Conservation (phyloP, 768 basidiomycete genomes). For the Termitomyces sp. region DNA sequence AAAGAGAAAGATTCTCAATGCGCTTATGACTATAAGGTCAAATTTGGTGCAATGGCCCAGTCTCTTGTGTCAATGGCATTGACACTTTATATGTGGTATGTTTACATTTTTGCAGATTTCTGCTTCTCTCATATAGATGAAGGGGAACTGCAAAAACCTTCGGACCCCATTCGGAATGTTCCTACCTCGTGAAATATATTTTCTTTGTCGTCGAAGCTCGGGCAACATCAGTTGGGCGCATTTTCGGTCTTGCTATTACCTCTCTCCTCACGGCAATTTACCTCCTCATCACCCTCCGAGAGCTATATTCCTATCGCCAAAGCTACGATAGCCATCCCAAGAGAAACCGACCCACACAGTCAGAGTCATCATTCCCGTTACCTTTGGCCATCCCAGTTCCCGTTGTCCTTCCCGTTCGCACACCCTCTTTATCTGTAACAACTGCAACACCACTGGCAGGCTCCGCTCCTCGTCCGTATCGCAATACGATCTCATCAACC, state of each 20-base stretch:
- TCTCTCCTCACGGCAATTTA: conserved; percentile 28
- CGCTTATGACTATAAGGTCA: conserved; percentile 28
- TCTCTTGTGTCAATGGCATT: conserved; percentile 34
- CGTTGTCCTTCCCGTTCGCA: neutral
- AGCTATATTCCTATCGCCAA: conserved; percentile 27
- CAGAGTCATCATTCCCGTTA: neutral
- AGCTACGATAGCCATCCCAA: conserved; percentile 7
- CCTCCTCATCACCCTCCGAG: conserved; percentile 28
- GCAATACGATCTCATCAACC: neutral
- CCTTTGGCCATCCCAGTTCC: neutral
- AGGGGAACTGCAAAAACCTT: conserved; percentile 30
- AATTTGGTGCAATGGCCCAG: conserved; percentile 36
- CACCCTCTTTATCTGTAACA: neutral
- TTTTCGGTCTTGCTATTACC: conserved; percentile 27
- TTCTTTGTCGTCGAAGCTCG: conserved; percentile 30
- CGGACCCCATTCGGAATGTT: conserved; percentile 24
- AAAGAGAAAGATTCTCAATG: neutral
- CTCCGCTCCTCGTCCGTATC: neutral
- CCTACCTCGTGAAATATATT: conserved; percentile 27
- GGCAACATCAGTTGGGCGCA: conserved; percentile 28
- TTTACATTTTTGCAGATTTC: neutral
- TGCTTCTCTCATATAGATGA: neutral
- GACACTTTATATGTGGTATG: conserved; percentile 36
- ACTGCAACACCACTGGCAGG: neutral
- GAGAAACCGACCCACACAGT: neutral